A percentile compares a stretch with the other conserved stretches of the same genome.
Evolutionary conservation across 2,329 filamentous ascomycete genomes (phyloP).

Genomic region (Colletotrichum trifolii): DNA sequence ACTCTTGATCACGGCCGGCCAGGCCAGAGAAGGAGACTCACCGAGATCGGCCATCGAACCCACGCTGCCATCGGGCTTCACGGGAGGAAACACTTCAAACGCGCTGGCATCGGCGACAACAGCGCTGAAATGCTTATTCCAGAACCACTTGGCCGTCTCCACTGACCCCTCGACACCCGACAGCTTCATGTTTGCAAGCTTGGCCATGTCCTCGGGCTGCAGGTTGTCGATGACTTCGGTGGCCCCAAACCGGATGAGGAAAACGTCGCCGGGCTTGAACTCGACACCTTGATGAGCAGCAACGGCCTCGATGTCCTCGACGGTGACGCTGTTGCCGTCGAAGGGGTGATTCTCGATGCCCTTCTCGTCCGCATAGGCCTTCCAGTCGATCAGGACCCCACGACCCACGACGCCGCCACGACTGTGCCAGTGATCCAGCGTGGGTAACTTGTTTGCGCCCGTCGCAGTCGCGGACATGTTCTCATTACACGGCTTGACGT

Average conservation of each 20-base stretch:
- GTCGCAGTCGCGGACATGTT: slow-evolving; percentile 42
- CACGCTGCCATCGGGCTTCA: slow-evolving; percentile 52
- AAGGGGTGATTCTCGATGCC: slow-evolving; percentile 63
- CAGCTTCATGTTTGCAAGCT: slow-evolving; percentile 44
- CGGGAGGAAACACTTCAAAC: slow-evolving; percentile 72
- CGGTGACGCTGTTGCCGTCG: slow-evolving; percentile 62
- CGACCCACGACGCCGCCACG: slow-evolving; percentile 64
- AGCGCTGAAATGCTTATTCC: slow-evolving; percentile 75
- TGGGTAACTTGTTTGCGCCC: slow-evolving; percentile 47
- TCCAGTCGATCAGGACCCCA: slow-evolving; percentile 67
- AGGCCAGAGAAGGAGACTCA: slow-evolving; percentile 42
- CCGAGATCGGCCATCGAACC: slow-evolving; percentile 49
- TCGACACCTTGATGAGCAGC: slow-evolving; percentile 70
- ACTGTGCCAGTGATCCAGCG: slow-evolving; percentile 62
- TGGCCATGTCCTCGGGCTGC: slow-evolving; percentile 47
- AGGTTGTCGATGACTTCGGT: slow-evolving; percentile 67
- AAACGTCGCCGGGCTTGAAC: slow-evolving; percentile 73
- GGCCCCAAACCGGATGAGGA: slow-evolving; percentile 73
- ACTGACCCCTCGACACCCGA: slow-evolving; percentile 58
- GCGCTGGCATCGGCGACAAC: slow-evolving; percentile 72
- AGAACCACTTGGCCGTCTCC: slow-evolving; percentile 72
- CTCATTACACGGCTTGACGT: slow-evolving; percentile 51
- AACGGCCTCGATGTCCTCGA: slow-evolving; percentile 66
- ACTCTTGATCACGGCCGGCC: not conserved
- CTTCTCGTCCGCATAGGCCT: slow-evolving; percentile 60